phyloP scores from a whole-genome alignment of 306 rosid genomes.

The Ochetophila trinervis region DNA sequence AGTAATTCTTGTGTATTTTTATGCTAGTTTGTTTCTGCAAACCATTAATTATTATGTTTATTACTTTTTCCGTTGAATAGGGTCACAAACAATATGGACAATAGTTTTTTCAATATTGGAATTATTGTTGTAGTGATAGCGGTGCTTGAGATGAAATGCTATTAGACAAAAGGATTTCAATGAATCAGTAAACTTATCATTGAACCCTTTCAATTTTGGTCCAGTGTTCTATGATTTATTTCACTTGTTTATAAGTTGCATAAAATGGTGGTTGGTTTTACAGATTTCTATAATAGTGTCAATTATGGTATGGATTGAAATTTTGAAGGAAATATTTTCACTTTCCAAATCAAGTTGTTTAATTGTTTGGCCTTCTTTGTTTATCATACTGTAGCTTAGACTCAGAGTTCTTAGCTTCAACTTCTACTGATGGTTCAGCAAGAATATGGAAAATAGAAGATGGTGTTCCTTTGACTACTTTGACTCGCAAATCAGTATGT shows the following conservation, averaged over 20 bases:
- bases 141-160: background rate
- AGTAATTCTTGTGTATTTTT: background rate
- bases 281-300: too few species aligned
- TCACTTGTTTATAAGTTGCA: too few species aligned
- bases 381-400: constrained; percentile 59
- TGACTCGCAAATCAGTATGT: constrained; percentile 69
- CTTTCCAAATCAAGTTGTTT: constrained; percentile 10
- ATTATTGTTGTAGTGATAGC: background rate
- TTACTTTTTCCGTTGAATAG: background rate
- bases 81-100: background rate
- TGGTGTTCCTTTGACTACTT: constrained; percentile 76
- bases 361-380: constrained; percentile 19
- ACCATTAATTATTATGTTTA: too few species aligned
- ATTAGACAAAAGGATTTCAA: background rate
- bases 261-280: too few species aligned
- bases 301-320: too few species aligned
- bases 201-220: background rate
- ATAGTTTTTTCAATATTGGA: background rate
- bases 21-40: background rate
- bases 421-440: constrained; percentile 88
- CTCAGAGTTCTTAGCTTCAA: constrained; percentile 83
- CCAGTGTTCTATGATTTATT: too few species aligned
- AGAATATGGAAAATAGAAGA: constrained; percentile 83
- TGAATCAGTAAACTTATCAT: background rate
- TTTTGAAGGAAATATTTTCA: background rate